Base-by-base conservation (phyloP, 192 early-diverging fungal genomes). In the Coemansia sp. region DNA sequence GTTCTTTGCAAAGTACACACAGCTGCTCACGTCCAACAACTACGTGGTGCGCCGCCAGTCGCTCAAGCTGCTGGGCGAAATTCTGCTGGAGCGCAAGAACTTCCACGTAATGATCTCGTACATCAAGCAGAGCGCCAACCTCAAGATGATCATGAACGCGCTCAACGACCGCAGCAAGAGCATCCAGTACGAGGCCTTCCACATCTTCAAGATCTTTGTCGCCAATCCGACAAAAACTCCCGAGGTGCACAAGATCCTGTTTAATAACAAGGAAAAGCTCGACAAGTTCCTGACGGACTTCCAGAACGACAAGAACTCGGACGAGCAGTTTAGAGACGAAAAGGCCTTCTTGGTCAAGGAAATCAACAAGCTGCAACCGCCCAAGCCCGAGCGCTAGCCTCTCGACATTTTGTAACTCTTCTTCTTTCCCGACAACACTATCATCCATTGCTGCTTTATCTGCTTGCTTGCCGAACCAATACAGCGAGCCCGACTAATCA, bases 181-280 rank as follows among this genome's bases (percentile, higher is more conserved):
- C 65, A 99, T 99, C 58, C 97, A 98, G 78, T 98, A 96, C 76
- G 97, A 99, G 74, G 97, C 97, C 0, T 99, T 99, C 82, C 97
- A 99, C 79, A 94, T 98, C 25, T 99, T 98, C 81, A 99, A 99
- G 84, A 90, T 97, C 31, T 99, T 99, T 82, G 94, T 97, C 2
- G 96, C 96, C 42, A 99, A 97, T 55, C 96, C 96, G 21, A 90
- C 89, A 61, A 99, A 99, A 81, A 87, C 90, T 42, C 90, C 88
- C 55, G 85, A 90, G 21, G 93, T 98, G 32, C 64, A 85, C 35
- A 93, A 93, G 55, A 98, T 98, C 55, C 78, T 98, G 61, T 61
- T 81, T 44, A 94, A 91, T 62, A 98, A 98, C 67, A 87, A 84
- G 62, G 93, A 95, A 19, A 91, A 86, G 64, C 75, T 99, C 23